Percentiles rank a stretch among this genome's conserved stretches.
phyloP scores from a whole-genome alignment of 2,329 filamentous ascomycete genomes.

The Ophiosphaerella narmari region DNA sequence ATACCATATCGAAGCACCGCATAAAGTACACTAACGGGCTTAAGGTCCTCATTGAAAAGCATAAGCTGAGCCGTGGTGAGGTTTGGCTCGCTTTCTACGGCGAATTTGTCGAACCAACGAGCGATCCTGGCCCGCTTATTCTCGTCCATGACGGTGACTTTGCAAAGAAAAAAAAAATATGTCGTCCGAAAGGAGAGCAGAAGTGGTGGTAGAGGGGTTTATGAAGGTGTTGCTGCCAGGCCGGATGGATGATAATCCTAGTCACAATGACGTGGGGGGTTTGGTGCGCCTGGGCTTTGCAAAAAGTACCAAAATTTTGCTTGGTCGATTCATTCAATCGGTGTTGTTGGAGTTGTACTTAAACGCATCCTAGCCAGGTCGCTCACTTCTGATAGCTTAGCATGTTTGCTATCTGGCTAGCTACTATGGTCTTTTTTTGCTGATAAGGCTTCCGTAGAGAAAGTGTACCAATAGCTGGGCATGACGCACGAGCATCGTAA shows the following conservation, averaged over 20 bases:
- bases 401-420: too few relatives aligned
- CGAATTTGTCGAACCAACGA: constrained; percentile 61
- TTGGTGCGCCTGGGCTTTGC: constrained; percentile 15
- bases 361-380: too few relatives aligned
- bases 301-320: constrained; percentile 23
- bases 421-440: too few relatives aligned
- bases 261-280: constrained; percentile 39
- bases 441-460: too few relatives aligned
- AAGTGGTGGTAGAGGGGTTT: constrained; percentile 22
- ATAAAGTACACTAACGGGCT: constrained; percentile 48
- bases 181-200: constrained; percentile 22
- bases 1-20: not conserved
- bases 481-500: constrained; percentile 6
- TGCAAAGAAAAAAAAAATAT: constrained; percentile 9
- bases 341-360: not conserved
- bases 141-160: constrained; percentile 48
- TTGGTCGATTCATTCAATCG: constrained; percentile 26
- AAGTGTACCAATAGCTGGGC: too few relatives aligned
- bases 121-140: constrained; percentile 44
- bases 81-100: constrained; percentile 75
- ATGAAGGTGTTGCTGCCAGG: constrained; percentile 26
- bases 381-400: too few relatives aligned
- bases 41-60: constrained; percentile 84
- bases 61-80: constrained; percentile 80
- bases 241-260: constrained; percentile 24